Conservation (phyloP, 768 basidiomycete species). For the Hemileccinum impolitum region DNA sequence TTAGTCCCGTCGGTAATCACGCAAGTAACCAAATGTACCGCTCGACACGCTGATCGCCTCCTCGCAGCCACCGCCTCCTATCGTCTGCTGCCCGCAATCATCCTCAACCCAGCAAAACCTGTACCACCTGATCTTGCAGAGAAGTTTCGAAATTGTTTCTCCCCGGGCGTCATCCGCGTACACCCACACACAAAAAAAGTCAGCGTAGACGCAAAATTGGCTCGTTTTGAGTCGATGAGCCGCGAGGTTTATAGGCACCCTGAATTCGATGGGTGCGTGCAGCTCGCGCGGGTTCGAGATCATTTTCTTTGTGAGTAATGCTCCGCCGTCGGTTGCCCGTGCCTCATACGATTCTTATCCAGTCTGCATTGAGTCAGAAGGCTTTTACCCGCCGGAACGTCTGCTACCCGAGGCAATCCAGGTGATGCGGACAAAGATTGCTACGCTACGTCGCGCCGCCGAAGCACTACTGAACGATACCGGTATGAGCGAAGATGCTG, state of each 20-base stretch:
- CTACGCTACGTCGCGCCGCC: constrained; percentile 53
- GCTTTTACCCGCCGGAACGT: constrained; percentile 81
- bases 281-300: constrained; percentile 83
- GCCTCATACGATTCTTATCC: constrained; percentile 26
- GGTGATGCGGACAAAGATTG: constrained; percentile 81
- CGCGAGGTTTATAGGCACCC: constrained; percentile 90
- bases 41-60: background rate
- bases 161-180: constrained; percentile 72
- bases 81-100: constrained; percentile 83
- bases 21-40: background rate
- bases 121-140: constrained; percentile 74
- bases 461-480: constrained; percentile 50
- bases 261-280: constrained; percentile 82
- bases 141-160: constrained; percentile 87
- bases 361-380: constrained; percentile 89
- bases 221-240: constrained; percentile 85
- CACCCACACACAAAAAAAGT: constrained; percentile 55
- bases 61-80: constrained; percentile 88
- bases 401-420: constrained; percentile 76
- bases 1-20: constrained; percentile 82
- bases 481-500: constrained; percentile 44
- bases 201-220: constrained; percentile 56
- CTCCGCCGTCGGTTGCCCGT: background rate
- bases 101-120: constrained; percentile 62
- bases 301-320: constrained; percentile 81